These are phyloP conservation scores for Ophiostoma australiae DNA, from an alignment of 2,329 filamentous ascomycete genomes.

Conservation along the genomic window DNA sequence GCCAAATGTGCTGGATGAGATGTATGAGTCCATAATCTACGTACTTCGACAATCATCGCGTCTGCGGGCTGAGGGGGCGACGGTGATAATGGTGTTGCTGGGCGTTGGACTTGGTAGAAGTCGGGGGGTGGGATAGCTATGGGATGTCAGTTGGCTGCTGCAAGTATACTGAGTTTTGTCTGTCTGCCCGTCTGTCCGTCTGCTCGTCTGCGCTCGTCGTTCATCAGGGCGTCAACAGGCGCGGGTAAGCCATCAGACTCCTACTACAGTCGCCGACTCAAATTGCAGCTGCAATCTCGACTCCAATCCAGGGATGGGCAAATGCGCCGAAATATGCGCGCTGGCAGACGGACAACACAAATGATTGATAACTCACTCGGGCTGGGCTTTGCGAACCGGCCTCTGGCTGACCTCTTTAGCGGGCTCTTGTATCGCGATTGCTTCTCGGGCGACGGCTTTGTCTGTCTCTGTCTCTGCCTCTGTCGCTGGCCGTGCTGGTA, in stretches of 20 bases:
- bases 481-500: background rate
- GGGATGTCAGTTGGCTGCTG: background rate
- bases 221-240: too few relatives aligned
- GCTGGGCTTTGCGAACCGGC: background rate
- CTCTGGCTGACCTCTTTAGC: background rate
- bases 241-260: too few relatives aligned
- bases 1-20: too few relatives aligned
- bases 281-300: background rate
- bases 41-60: constrained; percentile 40
- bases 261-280: background rate
- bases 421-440: background rate
- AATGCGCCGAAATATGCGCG: background rate
- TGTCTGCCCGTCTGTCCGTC: background rate
- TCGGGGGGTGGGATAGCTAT: background rate
- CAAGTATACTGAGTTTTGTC: background rate
- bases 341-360: background rate
- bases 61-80: background rate
- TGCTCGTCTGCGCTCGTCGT: background rate
- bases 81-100: background rate
- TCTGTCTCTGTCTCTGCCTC: background rate
- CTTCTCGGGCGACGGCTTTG: background rate
- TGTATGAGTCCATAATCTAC: background rate
- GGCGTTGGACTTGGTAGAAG: background rate
- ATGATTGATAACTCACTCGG: background rate
- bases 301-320: background rate